Evolutionary conservation across 176 grass and related monocot species (phyloP).

Genomic region (Panicum miliaceum): DNA sequence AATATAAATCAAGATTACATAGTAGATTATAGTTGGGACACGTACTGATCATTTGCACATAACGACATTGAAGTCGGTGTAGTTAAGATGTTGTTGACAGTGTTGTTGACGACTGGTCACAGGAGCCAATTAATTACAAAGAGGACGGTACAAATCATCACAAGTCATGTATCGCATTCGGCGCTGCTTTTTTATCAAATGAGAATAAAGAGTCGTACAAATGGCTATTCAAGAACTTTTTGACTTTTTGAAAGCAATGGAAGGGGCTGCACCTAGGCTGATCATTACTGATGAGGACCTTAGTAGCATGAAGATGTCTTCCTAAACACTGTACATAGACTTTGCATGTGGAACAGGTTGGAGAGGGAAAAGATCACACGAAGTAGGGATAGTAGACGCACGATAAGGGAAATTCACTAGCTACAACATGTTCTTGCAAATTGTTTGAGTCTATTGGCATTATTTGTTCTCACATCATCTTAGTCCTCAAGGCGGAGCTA

Average conservation of each 20-base stretch:
- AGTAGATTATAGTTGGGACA: too few relatives aligned
- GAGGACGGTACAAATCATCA: too few relatives aligned
- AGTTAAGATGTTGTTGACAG: too few relatives aligned
- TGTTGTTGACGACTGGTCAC: too few relatives aligned
- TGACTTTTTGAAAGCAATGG: conserved; percentile 7
- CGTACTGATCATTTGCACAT: too few relatives aligned
- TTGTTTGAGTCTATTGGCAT: not conserved
- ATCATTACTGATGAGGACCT: not conserved
- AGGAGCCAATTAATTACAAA: too few relatives aligned
- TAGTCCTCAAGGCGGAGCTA: not conserved
- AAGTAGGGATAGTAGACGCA: not conserved
- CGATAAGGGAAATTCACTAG: not conserved
- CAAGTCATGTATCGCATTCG: not conserved
- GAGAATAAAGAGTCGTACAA: conserved; percentile 4
- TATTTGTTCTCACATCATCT: not conserved
- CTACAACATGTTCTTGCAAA: conserved; percentile 7
- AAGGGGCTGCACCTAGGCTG: not conserved
- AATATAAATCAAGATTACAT: too few relatives aligned
- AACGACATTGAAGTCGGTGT: too few relatives aligned
- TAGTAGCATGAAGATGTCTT: not conserved
- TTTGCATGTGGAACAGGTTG: not conserved
- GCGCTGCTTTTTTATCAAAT: not conserved
- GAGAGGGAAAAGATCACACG: not conserved
- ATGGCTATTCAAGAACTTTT: not conserved
- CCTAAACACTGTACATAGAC: not conserved